Evolutionary conservation across 176 grass and related monocot genomes (phyloP).

Genomic region (Eragrostis curvula): DNA sequence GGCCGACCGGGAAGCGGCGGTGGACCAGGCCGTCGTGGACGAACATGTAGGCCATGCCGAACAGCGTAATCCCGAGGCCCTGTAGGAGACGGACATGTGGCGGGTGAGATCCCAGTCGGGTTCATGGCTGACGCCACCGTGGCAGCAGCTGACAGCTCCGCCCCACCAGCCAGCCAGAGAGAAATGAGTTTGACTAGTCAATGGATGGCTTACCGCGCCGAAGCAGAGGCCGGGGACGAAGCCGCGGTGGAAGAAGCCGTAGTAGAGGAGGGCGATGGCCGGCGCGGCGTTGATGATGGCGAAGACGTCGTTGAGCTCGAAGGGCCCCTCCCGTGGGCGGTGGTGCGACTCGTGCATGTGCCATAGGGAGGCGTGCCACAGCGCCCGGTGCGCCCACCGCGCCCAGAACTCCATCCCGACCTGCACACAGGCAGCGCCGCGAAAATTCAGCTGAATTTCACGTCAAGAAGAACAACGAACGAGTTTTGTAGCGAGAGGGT

Average conservation of each 20-base stretch:
- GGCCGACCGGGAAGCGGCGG: constrained; percentile 70
- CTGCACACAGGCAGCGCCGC: constrained; percentile 12
- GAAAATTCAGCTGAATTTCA: background rate
- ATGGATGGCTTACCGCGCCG: constrained; percentile 59
- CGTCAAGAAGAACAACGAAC: background rate
- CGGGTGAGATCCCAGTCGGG: constrained; percentile 27
- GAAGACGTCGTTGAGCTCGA: constrained; percentile 98
- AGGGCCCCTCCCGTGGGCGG: constrained; percentile 75
- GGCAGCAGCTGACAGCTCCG: background rate
- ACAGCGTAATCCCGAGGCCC: constrained; percentile 77
- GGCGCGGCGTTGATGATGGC: constrained; percentile 89
- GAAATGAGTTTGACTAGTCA: background rate
- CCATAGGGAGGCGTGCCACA: constrained; percentile 88
- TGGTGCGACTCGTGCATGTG: constrained; percentile 95
- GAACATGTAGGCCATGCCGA: constrained; percentile 90
- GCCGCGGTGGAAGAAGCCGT: constrained; percentile 79
- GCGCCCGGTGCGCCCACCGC: constrained; percentile 79
- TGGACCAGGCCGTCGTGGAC: constrained; percentile 84
- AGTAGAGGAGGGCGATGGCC: constrained; percentile 75
- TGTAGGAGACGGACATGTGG: constrained; percentile 39
- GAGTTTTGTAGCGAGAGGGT: background rate
- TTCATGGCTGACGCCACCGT: background rate
- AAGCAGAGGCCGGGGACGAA: constrained; percentile 88
- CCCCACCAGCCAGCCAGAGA: too few species aligned
- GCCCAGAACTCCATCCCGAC: constrained; percentile 96